Evolutionary conservation across 2,329 filamentous ascomycete species (phyloP), one percentile per base, ranked within the genome.

Genomic region (Dactylella cylindrospora): DNA sequence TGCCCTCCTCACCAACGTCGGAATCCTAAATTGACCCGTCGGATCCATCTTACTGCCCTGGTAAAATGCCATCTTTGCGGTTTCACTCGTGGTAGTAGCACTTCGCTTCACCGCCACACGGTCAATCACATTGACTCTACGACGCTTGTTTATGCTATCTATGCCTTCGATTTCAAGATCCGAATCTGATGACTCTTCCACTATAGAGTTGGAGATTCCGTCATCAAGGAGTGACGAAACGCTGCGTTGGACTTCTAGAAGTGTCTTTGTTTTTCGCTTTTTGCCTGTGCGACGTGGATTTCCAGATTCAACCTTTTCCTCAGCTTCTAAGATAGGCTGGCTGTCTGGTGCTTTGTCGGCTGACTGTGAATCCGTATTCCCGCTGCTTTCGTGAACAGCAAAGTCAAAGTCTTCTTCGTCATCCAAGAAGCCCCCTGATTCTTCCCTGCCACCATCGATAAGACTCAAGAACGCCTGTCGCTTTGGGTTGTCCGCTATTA

Each of bases 381-480:
- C 65, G 3, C 55, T 64, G n/a, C 65, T 60, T 38, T 62, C 57
- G 20, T 59, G 51, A 26, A 68, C 54, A 4, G 55, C 66, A 26
- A 66, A 67, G 41, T 74, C 70, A 46, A 70, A 57, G 43, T 75
- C 73, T 29, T 75, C 73, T 25, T 74, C 72, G 32, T 81, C 77
- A 36, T 84, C 80, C 6, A 89, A 74, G 68, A 95, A 85, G 66
- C 90, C 86, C 72, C 86, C 80, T 50, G 89, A 85, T 50, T 93
- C 84, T 38, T 88, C 86, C 68, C 79, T 78, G 55, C 84, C 86
- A 43, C 96, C 90, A 69, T 95, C 90, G 46, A 98, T 87, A 5
- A 89, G 89, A 66, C 84, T 84, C 67, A 98, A 79, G 75, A 98
- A 98, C 0, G 93, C 93, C 64, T 86, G 80, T 71, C 90, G 91